These are phyloP conservation scores for Russula virescens DNA, from an alignment of 768 basidiomycete genomes.

Conservation along the genomic window DNA sequence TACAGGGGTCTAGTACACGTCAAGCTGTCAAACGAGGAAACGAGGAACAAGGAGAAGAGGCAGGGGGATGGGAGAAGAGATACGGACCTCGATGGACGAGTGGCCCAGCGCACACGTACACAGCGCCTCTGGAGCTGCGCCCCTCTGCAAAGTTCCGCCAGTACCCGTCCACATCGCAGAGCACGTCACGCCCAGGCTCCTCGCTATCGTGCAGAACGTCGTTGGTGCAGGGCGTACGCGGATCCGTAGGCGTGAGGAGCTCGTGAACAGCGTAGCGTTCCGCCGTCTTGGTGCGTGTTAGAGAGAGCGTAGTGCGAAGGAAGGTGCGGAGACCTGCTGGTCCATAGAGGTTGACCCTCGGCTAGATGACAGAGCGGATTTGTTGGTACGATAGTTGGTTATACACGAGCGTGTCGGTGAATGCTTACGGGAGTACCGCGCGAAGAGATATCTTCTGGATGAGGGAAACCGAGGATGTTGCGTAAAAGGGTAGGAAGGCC, in stretches of 20 bases:
- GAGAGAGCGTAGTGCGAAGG: constrained; percentile 60
- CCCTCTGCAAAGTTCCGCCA: constrained; percentile 54
- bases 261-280: constrained; percentile 76
- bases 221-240: constrained; percentile 44
- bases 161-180: constrained; percentile 48
- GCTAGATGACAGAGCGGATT: constrained; percentile 22
- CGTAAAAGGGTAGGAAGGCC: constrained; percentile 65
- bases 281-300: constrained; percentile 56
- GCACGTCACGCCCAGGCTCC: constrained; percentile 53
- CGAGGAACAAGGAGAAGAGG: too few species aligned
- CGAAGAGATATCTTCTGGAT: constrained; percentile 30
- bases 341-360: constrained; percentile 67
- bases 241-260: constrained; percentile 53
- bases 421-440: constrained; percentile 9
- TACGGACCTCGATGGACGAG: constrained; percentile 67
- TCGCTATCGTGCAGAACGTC: constrained; percentile 60
- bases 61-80: too few species aligned
- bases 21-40: background rate
- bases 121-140: constrained; percentile 36
- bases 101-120: constrained; percentile 67
- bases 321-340: constrained; percentile 73
- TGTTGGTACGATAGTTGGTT: background rate
- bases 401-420: background rate
- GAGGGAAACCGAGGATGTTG: constrained; percentile 45
- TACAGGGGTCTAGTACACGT: constrained; percentile 59